Base-by-base conservation (phyloP, 2,329 filamentous ascomycete genomes). In the Hypoxylon rubiginosum region DNA sequence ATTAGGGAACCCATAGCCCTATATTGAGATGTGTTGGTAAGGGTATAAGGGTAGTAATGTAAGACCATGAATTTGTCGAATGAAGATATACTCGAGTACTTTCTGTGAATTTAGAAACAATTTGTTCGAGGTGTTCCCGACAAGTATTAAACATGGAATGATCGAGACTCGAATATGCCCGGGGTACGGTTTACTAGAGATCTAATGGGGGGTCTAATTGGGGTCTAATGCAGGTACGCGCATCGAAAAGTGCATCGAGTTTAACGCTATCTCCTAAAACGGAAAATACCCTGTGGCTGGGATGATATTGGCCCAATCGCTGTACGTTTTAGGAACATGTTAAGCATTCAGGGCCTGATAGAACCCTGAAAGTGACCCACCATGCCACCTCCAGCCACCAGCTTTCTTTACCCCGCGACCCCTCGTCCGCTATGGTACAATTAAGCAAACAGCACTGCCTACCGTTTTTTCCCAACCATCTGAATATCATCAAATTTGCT, bases 391-490 rank as follows among this genome's bases (percentile, higher is more conserved):
- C 51, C 56, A 60, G 56, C 62, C 62, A 64, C 62, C 52, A 13
- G 41, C 21, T 57, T 56, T 17, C 2, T 13, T 10, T 24, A 49
- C 46, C 46, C n/a, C 9, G 10, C 32, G 7, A 17, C 34, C 13
- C 36, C 24, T 28, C 51, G 11, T 17, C 3, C 34, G n/a, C n/a
- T n/a, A n/a, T n/a, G n/a, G n/a, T n/a, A n/a, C n/a, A n/a, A 50
- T 50, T 13, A 34, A 24, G 17, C 5, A 53, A 64, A 11, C 7
- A 58, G 26, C 45, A 59, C 52, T 46, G 32, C 49, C 7, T n/a
- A 28, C 17, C 36, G 4, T 10, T 30, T 34, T 34, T 58, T 54
- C 66, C 68, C 68, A 71, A 65, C 68, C 68, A 58, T 71, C 68
- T 36, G 43, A 71, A 67, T 71, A 67, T 67, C 54, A n/a, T 62